Percentiles rank a stretch among this genome's conserved stretches.
phyloP scores from a whole-genome alignment of 331 rosid genomes.

The Acacia concinna region DNA sequence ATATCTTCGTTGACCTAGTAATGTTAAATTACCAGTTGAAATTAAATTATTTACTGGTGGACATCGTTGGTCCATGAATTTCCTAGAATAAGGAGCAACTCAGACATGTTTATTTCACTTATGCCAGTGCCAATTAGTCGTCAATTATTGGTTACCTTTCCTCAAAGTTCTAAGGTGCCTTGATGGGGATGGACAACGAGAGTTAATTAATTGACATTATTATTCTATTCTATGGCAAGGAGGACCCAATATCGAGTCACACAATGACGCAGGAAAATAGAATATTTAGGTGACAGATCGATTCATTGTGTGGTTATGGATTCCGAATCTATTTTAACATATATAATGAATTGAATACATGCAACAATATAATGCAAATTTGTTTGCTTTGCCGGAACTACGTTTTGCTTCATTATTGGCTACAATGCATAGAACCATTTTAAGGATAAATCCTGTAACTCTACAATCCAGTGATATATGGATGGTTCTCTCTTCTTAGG shows the following conservation, averaged over 20 bases:
- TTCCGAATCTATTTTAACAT: neutral
- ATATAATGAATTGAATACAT: neutral
- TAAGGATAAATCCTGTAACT: neutral
- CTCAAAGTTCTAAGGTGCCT: constrained; percentile 11
- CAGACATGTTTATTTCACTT: neutral
- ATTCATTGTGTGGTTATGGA: neutral
- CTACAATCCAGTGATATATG: neutral
- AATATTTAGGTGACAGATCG: neutral
- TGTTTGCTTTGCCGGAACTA: neutral
- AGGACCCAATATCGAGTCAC: constrained; percentile 2
- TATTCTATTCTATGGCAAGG: neutral
- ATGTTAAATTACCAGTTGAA: neutral
- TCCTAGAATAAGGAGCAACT: neutral
- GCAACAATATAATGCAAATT: no score
- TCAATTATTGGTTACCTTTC: constrained; percentile 33
- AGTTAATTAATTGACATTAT: constrained; percentile 10
- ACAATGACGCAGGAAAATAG: neutral
- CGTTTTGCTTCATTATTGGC: constrained; percentile 3
- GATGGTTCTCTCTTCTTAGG: neutral
- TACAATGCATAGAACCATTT: neutral
- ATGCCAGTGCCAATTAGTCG: neutral
- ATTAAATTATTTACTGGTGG: neutral
- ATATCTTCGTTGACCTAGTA: neutral
- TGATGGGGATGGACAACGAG: constrained; percentile 5
- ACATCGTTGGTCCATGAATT: neutral